These are phyloP conservation scores for Gracilariopsis chorda DNA, from an alignment of 23 red algal species.

Conservation along the genomic window DNA sequence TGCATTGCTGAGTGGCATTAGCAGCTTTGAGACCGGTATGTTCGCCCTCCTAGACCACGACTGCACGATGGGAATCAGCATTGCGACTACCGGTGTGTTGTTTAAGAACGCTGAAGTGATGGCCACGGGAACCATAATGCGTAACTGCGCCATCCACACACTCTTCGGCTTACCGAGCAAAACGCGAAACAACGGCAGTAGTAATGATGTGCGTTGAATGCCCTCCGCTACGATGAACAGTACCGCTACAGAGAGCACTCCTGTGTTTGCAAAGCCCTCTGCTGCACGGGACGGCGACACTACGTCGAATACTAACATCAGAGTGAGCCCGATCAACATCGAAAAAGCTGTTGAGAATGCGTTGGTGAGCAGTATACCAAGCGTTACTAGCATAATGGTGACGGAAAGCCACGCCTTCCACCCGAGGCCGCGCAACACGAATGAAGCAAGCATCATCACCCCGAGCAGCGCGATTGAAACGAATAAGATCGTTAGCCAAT, in stretches of 20 bases:
- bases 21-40: conserved; percentile 62
- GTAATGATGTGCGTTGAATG: conserved; percentile 64
- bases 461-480: conserved; percentile 3
- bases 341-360: conserved; percentile 48
- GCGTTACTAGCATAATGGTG: conserved; percentile 33
- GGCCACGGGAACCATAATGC: conserved; percentile 57
- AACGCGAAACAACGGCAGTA: conserved; percentile 62
- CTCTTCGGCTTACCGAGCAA: conserved; percentile 64
- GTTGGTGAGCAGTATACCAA: conserved; percentile 53
- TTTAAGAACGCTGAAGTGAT: conserved; percentile 75
- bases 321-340: conserved; percentile 40
- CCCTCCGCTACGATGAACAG: conserved; percentile 82
- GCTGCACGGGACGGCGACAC: conserved; percentile 44
- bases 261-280: conserved; percentile 70
- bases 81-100: conserved; percentile 76
- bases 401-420: conserved; percentile 78
- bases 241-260: conserved; percentile 72
- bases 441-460: conserved; percentile 12
- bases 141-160: conserved; percentile 54
- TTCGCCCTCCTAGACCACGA: conserved; percentile 57
- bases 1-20: conserved; percentile 85
- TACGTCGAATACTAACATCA: conserved; percentile 63
- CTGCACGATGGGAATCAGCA: conserved; percentile 74
- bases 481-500: conserved; percentile 6
- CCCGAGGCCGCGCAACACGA: conserved; percentile 54